Percentiles rank a stretch among this genome's conserved stretches.
Evolutionary conservation across 345 rosid genomes (phyloP).

Genomic region (Gossypium herbaceum): DNA sequence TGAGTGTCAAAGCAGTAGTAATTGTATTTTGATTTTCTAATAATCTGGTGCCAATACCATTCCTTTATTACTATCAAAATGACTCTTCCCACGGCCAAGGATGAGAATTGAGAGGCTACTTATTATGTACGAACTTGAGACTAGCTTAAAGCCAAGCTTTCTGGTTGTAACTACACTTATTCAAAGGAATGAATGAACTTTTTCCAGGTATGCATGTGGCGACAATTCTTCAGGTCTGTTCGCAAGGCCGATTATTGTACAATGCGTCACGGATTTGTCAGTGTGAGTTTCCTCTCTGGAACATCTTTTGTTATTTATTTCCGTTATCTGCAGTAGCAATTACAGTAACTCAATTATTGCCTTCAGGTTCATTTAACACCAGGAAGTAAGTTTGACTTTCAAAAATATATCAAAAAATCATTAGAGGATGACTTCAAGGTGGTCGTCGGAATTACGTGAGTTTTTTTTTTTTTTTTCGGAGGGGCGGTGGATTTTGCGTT

Average conservation of each 20-base stretch:
- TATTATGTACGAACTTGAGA: too few relatives aligned
- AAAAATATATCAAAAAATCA: constrained; percentile 82
- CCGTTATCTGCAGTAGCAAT: neutral
- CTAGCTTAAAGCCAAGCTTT: too few relatives aligned
- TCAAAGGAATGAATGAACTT: neutral
- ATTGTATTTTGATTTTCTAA: too few relatives aligned
- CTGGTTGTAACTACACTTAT: too few relatives aligned
- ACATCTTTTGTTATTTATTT: neutral
- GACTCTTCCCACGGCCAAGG: too few relatives aligned
- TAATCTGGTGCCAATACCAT: too few relatives aligned
- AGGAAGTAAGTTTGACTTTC: constrained; percentile 82
- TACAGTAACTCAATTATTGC: neutral
- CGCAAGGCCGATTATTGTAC: constrained; percentile 71
- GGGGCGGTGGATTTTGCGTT: neutral
- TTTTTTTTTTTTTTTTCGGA: neutral
- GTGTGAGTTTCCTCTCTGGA: constrained; percentile 41
- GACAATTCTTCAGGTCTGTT: constrained; percentile 80
- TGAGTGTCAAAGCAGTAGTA: too few relatives aligned
- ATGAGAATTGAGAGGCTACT: too few relatives aligned
- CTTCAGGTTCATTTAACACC: constrained; percentile 85
- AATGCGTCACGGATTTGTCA: constrained; percentile 84
- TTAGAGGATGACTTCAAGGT: constrained; percentile 95
- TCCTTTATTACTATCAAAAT: too few relatives aligned
- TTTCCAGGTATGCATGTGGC: constrained; percentile 71
- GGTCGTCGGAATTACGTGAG: constrained; percentile 87